Conservation (phyloP, 768 basidiomycete genomes). For the Xanthoconium stramineum region DNA sequence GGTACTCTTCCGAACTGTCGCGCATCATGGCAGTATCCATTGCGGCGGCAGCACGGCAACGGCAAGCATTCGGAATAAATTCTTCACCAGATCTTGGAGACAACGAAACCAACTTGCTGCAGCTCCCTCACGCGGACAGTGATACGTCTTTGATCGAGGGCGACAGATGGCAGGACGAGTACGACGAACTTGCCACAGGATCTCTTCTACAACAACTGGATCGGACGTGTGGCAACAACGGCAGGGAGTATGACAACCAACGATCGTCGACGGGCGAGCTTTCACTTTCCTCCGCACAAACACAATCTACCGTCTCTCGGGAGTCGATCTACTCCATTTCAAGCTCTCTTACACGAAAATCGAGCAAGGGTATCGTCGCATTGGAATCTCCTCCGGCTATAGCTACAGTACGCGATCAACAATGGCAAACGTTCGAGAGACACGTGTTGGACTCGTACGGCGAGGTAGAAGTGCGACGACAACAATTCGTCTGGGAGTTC, state of each 20-base stretch:
- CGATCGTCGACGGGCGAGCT: slow-evolving; percentile 5
- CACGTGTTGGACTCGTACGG: slow-evolving; percentile 36
- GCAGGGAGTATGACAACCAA: not conserved
- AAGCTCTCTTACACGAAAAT: slow-evolving; percentile 11
- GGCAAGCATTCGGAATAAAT: slow-evolving; percentile 51
- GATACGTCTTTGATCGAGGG: slow-evolving; percentile 43
- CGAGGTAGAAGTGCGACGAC: slow-evolving; percentile 53
- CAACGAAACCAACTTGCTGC: not conserved
- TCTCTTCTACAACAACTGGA: slow-evolving; percentile 26
- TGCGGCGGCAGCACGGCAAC: slow-evolving; percentile 43
- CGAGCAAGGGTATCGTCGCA: slow-evolving; percentile 5
- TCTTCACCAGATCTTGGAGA: slow-evolving; percentile 32
- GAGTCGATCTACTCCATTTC: slow-evolving; percentile 26
- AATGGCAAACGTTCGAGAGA: slow-evolving; percentile 23
- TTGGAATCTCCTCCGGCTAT: slow-evolving; percentile 7
- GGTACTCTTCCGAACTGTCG: slow-evolving; percentile 30
- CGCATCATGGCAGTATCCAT: slow-evolving; percentile 27
- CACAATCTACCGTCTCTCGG: slow-evolving; percentile 18
- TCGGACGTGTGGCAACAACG: not conserved
- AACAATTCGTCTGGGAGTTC: slow-evolving; percentile 67
- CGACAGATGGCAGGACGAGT: slow-evolving; percentile 39
- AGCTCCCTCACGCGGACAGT: slow-evolving; percentile 42
- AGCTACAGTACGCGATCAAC: slow-evolving; percentile 13
- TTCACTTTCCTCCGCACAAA: slow-evolving; percentile 13
- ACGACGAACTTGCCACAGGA: slow-evolving; percentile 26